Conservation (phyloP, 2,329 filamentous ascomycete species). For the Paraphaeosphaeria sporulosa region DNA sequence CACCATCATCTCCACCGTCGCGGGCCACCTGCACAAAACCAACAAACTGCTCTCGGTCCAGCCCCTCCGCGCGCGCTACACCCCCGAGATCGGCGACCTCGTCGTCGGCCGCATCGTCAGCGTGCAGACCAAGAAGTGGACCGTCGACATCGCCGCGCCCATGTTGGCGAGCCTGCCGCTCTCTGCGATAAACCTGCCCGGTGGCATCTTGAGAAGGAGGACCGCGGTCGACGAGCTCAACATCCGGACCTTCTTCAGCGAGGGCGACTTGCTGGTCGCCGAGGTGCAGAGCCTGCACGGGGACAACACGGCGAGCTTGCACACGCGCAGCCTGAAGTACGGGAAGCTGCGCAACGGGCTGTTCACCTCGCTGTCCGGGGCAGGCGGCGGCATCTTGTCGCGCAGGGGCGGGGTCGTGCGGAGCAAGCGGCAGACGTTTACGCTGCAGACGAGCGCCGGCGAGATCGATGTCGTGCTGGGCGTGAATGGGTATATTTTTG, state of each 20-base stretch:
- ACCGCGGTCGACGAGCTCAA: constrained; percentile 97
- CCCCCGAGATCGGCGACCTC: constrained; percentile 93
- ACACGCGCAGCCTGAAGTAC: constrained; percentile 91
- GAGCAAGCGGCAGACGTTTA: constrained; percentile 86
- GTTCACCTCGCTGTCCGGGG: constrained; percentile 82
- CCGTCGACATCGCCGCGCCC: constrained; percentile 89
- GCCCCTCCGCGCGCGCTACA: constrained; percentile 90
- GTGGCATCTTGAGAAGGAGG: constrained; percentile 87
- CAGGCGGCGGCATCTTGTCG: constrained; percentile 67
- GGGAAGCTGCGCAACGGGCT: constrained; percentile 94
- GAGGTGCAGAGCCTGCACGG: constrained; percentile 91
- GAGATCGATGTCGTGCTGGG: constrained; percentile 87
- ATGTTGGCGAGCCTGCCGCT: constrained; percentile 86
- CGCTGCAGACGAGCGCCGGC: constrained; percentile 66
- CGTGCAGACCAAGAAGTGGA: constrained; percentile 93
- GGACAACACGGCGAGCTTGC: constrained; percentile 85
- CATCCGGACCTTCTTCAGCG: constrained; percentile 95
- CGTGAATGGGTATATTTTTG: constrained; percentile 97
- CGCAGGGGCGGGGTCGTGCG: constrained; percentile 78
- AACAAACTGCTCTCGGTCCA: constrained; percentile 96
- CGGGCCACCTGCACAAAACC: constrained; percentile 87
- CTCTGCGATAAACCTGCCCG: constrained; percentile 90
- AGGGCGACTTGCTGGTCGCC: constrained; percentile 91
- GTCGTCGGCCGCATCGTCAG: constrained; percentile 93
- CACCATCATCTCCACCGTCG: constrained; percentile 86